Evolutionary conservation across 2,329 filamentous ascomycete genomes (phyloP), one percentile per base, ranked within the genome.

Genomic region (Talaromyces islandicus): DNA sequence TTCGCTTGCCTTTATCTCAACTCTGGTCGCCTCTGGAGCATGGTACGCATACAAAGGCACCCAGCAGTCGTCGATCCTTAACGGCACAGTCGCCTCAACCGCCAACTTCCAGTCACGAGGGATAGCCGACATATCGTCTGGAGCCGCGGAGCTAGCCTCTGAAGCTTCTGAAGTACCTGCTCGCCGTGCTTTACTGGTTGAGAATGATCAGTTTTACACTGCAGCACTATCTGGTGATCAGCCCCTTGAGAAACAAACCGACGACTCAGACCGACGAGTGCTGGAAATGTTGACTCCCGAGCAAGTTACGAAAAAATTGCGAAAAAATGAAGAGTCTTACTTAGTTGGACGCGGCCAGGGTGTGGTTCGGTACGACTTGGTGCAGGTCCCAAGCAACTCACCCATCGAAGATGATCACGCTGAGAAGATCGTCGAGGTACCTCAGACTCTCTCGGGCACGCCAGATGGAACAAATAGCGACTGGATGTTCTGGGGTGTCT

Each of bases 401-500:
- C 94, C 94, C 0, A 99, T 99, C 61, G 94, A 99, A 78, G 94
- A 99, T 70, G 95, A 99, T 71, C 94, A 99, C 71, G 90, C 92
- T 57, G 94, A 99, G 78, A 96, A 96, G 83, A 97, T 97, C 69
- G 91, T 99, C 53, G 91, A 97, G 75, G 86, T 97, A 9, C 89
- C 91, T 4, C 82, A 83, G 57, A 81, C 79, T 55, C 78, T 83
- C 43, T 80, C 82, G 27, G 80, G 81, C 17, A 79, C 80, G 7
- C 78, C 83, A 68, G 77, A 83, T 71, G 76, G 82, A 41, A 81
- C 83, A 17, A 86, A 81, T 61, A 90, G 85, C 63, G 95, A 99
- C 75, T 99, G 94, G 94, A 97, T 97, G 92, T 99, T 99, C 75
- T 99, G 95, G 94, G 94, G 92, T 60, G 92, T 99, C 19, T 99